phyloP scores from a whole-genome alignment of 257 asterid genomes.

The Ocimum tenuiflorum region DNA sequence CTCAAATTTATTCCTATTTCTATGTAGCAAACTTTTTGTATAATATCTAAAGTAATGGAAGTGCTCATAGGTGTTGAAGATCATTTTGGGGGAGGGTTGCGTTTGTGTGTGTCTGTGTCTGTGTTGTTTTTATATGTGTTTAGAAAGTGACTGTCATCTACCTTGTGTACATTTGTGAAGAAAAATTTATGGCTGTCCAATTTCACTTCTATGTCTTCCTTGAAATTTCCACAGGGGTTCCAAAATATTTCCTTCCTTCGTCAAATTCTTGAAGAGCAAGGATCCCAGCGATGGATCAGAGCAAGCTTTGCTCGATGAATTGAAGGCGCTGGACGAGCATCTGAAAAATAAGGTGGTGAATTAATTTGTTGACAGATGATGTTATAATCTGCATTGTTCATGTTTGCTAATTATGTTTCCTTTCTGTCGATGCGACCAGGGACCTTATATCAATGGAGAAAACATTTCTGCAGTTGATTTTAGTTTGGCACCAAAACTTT shows the following conservation, averaged over 20 bases:
- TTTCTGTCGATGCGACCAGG: constrained; percentile 28
- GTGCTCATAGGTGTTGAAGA: neutral
- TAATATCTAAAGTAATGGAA: too few relatives aligned
- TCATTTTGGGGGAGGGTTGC: neutral
- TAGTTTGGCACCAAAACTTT: constrained; percentile 67
- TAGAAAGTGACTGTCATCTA: neutral
- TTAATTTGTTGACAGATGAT: neutral
- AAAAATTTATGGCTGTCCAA: neutral
- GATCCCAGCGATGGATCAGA: constrained; percentile 67
- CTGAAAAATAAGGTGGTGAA: constrained; percentile 50
- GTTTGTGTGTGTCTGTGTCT: too few relatives aligned
- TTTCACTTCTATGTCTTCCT: neutral
- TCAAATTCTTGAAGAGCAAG: constrained; percentile 71
- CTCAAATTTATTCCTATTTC: too few relatives aligned
- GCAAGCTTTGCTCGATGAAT: constrained; percentile 54
- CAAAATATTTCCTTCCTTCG: constrained; percentile 53
- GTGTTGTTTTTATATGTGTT: neutral
- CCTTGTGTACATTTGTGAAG: neutral
- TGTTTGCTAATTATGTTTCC: neutral
- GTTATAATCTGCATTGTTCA: neutral
- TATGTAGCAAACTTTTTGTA: too few relatives aligned
- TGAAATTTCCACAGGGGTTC: constrained; percentile 43
- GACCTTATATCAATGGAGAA: constrained; percentile 60
- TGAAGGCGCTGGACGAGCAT: constrained; percentile 69
- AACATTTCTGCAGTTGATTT: constrained; percentile 58